These are phyloP conservation scores for Microthyrium microscopicum DNA, from an alignment of 2,329 filamentous ascomycete species.

Conservation along the genomic window DNA sequence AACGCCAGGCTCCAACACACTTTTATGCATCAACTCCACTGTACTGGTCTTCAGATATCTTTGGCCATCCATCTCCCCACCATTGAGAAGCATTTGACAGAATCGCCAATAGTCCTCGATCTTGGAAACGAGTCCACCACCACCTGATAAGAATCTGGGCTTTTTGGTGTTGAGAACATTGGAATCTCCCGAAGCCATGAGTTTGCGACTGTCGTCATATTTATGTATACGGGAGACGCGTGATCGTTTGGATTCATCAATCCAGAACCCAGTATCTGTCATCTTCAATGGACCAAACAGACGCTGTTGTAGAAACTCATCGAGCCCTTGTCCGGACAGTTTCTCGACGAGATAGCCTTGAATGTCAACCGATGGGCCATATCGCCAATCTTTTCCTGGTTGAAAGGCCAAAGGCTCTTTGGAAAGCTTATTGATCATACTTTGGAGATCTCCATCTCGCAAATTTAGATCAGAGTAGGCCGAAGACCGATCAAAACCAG, in stretches of 20 bases:
- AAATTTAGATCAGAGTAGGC: not conserved
- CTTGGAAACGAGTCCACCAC: not conserved
- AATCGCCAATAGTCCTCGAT: constrained; percentile 4
- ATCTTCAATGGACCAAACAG: constrained; percentile 1
- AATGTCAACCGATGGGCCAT: constrained; percentile 1
- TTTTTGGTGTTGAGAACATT: not conserved
- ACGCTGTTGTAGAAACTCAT: constrained; percentile 1
- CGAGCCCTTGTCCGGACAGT: constrained; percentile 2
- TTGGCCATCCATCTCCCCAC: constrained; percentile 3
- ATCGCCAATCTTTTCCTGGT: constrained; percentile 4
- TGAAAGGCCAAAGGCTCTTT: constrained; percentile 2
- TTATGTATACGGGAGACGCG: not conserved
- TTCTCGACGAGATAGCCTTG: constrained; percentile 6
- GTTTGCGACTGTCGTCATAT: not conserved
- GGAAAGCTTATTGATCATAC: not conserved
- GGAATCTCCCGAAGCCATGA: not conserved
- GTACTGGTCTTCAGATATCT: constrained; percentile 1
- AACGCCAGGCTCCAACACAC: not conserved
- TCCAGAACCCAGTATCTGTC: constrained; percentile 3
- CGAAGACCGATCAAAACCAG: not conserved
- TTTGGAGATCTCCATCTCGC: not conserved
- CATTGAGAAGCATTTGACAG: constrained; percentile 3
- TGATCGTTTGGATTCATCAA: not conserved
- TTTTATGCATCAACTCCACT: constrained; percentile 3
- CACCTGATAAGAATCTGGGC: constrained; percentile 1